phyloP scores from a whole-genome alignment of 2,329 filamentous ascomycete species.

The Metarhizium rileyi region DNA sequence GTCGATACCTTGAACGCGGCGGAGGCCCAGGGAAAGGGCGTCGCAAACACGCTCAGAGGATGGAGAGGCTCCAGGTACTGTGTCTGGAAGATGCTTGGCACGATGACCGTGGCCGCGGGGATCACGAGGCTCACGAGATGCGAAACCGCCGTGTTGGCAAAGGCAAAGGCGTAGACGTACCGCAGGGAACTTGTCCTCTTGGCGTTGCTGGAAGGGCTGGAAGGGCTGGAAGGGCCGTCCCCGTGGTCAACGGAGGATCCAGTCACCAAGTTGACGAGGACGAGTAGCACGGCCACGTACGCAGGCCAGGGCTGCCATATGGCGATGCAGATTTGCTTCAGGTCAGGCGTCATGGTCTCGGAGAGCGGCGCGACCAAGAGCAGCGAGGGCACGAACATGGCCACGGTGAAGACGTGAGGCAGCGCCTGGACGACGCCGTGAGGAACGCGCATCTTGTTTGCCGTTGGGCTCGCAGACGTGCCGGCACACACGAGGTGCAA shows the following conservation, averaged over 20 bases:
- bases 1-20: conserved; percentile 7
- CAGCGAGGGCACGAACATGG: conserved; percentile 9
- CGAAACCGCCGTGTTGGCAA: conserved; percentile 9
- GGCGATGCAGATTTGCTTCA: conserved; percentile 13
- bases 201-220: neutral
- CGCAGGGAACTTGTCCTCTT: conserved; percentile 6
- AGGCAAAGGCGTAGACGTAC: conserved; percentile 10
- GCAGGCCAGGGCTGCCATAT: conserved; percentile 14
- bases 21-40: conserved; percentile 9
- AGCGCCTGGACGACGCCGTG: conserved; percentile 8
- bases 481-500: conserved; percentile 8
- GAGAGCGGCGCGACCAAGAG: conserved; percentile 9
- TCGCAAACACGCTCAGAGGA: conserved; percentile 9
- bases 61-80: conserved; percentile 7
- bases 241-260: no score
- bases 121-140: conserved; percentile 8
- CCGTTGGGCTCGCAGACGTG: conserved; percentile 7
- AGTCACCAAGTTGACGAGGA: conserved; percentile 1
- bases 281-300: conserved; percentile 10
- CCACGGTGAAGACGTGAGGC: conserved; percentile 9
- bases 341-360: conserved; percentile 6
- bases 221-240: neutral
- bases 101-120: conserved; percentile 5
- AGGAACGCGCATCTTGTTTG: conserved; percentile 11
- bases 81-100: conserved; percentile 7